Evolutionary conservation across 805 yeast genomes (phyloP), one percentile per base, ranked within the genome.

Genomic region (Lachancea quebecensis): DNA sequence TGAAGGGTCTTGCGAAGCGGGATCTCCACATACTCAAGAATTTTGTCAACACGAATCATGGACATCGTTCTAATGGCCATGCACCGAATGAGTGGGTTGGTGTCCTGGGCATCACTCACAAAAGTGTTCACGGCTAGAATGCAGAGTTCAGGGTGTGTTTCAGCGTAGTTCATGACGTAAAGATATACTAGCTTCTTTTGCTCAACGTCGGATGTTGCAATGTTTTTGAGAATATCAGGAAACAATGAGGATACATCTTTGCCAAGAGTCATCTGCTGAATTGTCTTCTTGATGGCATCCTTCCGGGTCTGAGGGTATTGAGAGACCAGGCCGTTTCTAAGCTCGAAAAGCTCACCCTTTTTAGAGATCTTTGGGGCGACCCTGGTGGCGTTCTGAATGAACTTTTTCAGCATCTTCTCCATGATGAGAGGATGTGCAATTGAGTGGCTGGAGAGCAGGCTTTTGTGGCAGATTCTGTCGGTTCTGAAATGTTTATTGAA

Each of bases 61-160:
- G 99, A 98, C 99, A 93, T 93, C 10, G 99, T 93, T 59, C 99
- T 78, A 48, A 93, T 90, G 0, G 99, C 98, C 67, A 93, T 77
- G 1, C 98, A 96, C 45, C 98, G 75, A 21, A 93, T 90, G 56
- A 95, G 74, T 1, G 99, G 99, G 60, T 93, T 93, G 41, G 96
- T 95, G 63, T 93, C 98, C 61, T 87, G 95, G 1, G 96, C 81
- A 67, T 93, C 99, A 50, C 77, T 78, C 21, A 93, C 96, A 73
- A 93, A 93, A 1, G 99, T 93, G 67, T 93, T 93, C 42, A 93
- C 98, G 1, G 97, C 99, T 55, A 93, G 72, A 53, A 93, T 90
- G 62, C 95, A 88, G 46, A 93, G 74, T 68, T 93, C 99, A 1
- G 99, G 99, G 62, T 93, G 90, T 1, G 91, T 77, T 64, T 90